Conservation (phyloP, 148 eudicot genomes). For the Rhododendron mucronatum region DNA sequence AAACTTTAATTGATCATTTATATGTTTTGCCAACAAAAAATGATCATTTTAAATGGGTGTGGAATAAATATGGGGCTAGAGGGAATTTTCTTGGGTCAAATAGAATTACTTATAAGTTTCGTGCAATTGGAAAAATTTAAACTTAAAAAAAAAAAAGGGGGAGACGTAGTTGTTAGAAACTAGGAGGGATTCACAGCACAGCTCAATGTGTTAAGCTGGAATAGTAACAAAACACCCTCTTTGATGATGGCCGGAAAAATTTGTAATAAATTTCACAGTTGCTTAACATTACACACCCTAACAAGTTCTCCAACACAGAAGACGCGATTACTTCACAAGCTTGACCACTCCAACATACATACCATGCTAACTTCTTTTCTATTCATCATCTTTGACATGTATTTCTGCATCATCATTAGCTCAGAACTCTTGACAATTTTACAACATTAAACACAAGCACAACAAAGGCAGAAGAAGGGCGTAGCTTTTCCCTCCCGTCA, state of each 20-base stretch:
- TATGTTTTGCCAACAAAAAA: no score
- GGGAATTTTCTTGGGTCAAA: background rate
- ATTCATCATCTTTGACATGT: background rate
- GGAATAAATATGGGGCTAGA: background rate
- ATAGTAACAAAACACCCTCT: background rate
- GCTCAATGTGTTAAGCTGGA: background rate
- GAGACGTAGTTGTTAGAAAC: background rate
- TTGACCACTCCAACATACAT: background rate
- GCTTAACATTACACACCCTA: background rate
- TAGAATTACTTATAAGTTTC: background rate
- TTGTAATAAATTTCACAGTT: background rate
- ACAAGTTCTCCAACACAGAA: background rate
- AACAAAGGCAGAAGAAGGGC: background rate
- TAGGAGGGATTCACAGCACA: background rate
- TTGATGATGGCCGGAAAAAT: background rate
- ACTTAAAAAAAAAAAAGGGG: background rate
- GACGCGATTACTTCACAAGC: background rate
- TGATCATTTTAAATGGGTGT: no score
- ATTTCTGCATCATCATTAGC: conserved; percentile 1
- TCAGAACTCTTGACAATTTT: background rate
- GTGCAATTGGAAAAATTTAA: background rate
- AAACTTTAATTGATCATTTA: no score
- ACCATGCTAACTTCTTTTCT: background rate
- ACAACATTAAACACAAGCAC: background rate
- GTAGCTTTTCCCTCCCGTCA: background rate